These are phyloP conservation scores for Umbelopsis vinacea DNA, from an alignment of 192 early-diverging fungal species.

Conservation along the genomic window DNA sequence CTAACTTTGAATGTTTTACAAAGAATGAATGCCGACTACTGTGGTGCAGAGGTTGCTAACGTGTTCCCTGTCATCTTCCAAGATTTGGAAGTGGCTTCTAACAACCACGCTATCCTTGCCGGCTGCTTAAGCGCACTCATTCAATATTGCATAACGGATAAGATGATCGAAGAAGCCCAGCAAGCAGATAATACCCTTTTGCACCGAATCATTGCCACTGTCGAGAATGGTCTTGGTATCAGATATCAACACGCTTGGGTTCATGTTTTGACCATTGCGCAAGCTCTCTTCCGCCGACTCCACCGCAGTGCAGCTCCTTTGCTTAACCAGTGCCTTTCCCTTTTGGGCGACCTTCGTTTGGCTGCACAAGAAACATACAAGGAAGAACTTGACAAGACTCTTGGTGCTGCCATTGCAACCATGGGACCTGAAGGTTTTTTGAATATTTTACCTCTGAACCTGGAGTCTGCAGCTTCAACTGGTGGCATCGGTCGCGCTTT, in stretches of 20 bases:
- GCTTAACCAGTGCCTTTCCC: slow-evolving; percentile 60
- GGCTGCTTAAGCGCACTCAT: slow-evolving; percentile 73
- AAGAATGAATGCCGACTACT: slow-evolving; percentile 49
- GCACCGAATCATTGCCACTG: slow-evolving; percentile 49
- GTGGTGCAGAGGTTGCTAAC: slow-evolving; percentile 54
- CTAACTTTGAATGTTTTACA: not conserved
- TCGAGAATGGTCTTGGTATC: slow-evolving; percentile 70
- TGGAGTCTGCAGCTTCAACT: slow-evolving; percentile 63
- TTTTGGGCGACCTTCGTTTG: slow-evolving; percentile 81
- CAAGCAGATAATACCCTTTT: slow-evolving; percentile 47
- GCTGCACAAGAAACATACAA: slow-evolving; percentile 84
- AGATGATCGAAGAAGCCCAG: slow-evolving; percentile 68
- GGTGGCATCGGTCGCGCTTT: slow-evolving; percentile 79
- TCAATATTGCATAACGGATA: slow-evolving; percentile 73
- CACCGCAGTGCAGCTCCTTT: slow-evolving; percentile 61
- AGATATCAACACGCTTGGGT: slow-evolving; percentile 84
- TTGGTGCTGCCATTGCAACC: slow-evolving; percentile 78
- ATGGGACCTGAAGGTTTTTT: slow-evolving; percentile 84
- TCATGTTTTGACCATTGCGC: slow-evolving; percentile 76
- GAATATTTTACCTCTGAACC: slow-evolving; percentile 79
- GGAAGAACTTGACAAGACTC: slow-evolving; percentile 79
- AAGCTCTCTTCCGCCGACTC: slow-evolving; percentile 79
- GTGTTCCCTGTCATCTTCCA: slow-evolving; percentile 69
- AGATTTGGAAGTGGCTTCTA: slow-evolving; percentile 64
- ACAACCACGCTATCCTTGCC: slow-evolving; percentile 55